These are phyloP conservation scores for Fragilaria crotonensis DNA, from an alignment of 108 stramenopile species.

Conservation along the genomic window DNA sequence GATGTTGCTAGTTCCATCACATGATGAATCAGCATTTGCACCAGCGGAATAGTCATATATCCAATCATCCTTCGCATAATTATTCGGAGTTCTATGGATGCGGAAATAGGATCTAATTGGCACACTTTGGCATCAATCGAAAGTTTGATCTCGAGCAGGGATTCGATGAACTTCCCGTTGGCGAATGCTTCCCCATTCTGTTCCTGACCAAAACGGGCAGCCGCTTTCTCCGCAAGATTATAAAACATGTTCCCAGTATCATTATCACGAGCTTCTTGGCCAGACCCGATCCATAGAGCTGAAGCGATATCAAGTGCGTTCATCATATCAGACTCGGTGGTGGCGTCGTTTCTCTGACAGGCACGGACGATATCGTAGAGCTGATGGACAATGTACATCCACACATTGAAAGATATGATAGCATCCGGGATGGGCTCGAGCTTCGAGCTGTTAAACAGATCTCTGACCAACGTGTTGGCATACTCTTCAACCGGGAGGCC, in stretches of 20 bases:
- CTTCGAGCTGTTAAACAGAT: slow-evolving; percentile 34
- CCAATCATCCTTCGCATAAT: slow-evolving; percentile 22
- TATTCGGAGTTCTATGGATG: slow-evolving; percentile 29
- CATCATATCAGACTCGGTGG: slow-evolving; percentile 5
- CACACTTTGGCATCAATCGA: slow-evolving; percentile 15
- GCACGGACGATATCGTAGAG: slow-evolving; percentile 41
- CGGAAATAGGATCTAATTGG: slow-evolving; percentile 5
- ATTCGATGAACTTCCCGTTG: slow-evolving; percentile 45
- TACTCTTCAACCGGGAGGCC: slow-evolving; percentile 36
- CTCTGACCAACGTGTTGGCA: slow-evolving; percentile 49
- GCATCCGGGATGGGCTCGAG: slow-evolving; percentile 38
- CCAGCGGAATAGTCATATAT: slow-evolving; percentile 60
- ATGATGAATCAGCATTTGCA: slow-evolving; percentile 69
- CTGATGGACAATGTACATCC: slow-evolving; percentile 60
- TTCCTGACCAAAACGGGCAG: slow-evolving; percentile 39
- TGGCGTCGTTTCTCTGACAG: slow-evolving; percentile 27
- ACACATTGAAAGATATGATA: slow-evolving; percentile 45
- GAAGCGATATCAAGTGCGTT: slow-evolving; percentile 53
- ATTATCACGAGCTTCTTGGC: slow-evolving; percentile 35
- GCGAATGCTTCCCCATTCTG: slow-evolving; percentile 25
- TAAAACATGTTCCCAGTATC: slow-evolving; percentile 56
- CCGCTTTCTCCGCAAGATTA: slow-evolving; percentile 43
- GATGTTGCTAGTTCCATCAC: slow-evolving; percentile 21
- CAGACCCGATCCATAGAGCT: slow-evolving; percentile 68
- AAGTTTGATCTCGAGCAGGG: slow-evolving; percentile 28